These are phyloP conservation scores for Cyclotella sp. DNA, from an alignment of 108 stramenopile genomes.

Conservation along the genomic window DNA sequence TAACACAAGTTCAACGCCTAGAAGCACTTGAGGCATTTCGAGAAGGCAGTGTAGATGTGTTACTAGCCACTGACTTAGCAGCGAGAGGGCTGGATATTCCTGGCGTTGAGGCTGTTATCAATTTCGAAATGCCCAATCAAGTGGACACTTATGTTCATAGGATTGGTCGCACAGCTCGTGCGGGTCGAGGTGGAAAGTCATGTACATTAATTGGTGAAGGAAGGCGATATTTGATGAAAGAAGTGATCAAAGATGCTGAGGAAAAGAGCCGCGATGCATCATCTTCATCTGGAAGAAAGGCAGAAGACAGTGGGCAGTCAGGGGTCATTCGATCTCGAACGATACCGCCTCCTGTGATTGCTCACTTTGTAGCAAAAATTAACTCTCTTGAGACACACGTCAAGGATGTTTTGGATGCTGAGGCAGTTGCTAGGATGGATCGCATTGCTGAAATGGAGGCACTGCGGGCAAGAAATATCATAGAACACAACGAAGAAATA, in stretches of 20 bases:
- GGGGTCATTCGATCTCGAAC: constrained; percentile 83
- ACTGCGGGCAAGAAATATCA: constrained; percentile 80
- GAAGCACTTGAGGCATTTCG: constrained; percentile 92
- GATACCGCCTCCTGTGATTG: constrained; percentile 77
- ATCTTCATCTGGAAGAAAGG: constrained; percentile 27
- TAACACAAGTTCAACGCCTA: constrained; percentile 89
- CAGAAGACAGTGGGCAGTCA: constrained; percentile 18
- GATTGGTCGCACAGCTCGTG: constrained; percentile 96
- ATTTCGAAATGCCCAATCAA: constrained; percentile 97
- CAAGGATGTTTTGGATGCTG: constrained; percentile 82
- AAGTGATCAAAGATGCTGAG: constrained; percentile 87
- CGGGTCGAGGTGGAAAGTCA: constrained; percentile 90
- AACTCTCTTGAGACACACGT: constrained; percentile 77
- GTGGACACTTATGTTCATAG: constrained; percentile 96
- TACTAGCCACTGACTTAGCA: constrained; percentile 97
- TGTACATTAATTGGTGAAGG: constrained; percentile 97
- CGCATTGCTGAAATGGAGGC: constrained; percentile 90
- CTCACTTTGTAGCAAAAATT: constrained; percentile 88
- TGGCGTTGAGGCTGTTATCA: constrained; percentile 93
- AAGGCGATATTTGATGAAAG: constrained; percentile 88
- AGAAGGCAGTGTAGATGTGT: constrained; percentile 87
- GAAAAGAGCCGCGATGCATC: constrained; percentile 53
- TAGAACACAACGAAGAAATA: constrained; percentile 80
- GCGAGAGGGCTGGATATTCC: constrained; percentile 94
- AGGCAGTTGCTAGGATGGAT: constrained; percentile 88